phyloP scores from a whole-genome alignment of 140 eudicot species.

The Oenanthe javanica region DNA sequence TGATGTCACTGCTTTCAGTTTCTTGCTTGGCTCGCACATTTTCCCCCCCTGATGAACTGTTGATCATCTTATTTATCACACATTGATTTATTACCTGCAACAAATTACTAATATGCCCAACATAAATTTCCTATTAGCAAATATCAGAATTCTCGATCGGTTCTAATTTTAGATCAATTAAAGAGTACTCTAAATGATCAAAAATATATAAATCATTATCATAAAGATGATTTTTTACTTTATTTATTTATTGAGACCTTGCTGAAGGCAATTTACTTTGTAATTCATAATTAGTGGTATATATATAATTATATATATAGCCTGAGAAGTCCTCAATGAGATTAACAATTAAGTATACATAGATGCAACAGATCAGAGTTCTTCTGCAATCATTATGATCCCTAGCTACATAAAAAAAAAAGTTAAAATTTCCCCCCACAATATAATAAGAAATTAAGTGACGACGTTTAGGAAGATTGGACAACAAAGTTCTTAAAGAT shows the following conservation, averaged over 20 bases:
- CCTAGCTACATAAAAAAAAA: background rate
- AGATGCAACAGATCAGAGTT: background rate
- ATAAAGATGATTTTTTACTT: background rate
- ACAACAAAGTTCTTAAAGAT: background rate
- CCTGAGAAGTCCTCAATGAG: background rate
- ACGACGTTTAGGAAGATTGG: background rate
- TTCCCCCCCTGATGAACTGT: conserved; percentile 43
- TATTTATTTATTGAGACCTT: background rate
- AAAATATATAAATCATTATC: background rate
- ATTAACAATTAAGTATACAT: background rate
- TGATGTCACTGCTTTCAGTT: conserved; percentile 26
- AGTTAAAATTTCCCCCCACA: too few species aligned
- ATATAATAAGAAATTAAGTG: background rate
- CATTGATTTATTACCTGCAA: conserved; percentile 38
- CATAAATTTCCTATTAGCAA: conserved; percentile 9
- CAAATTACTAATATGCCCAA: conserved; percentile 23
- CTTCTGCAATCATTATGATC: background rate
- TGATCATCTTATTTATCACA: conserved; percentile 48
- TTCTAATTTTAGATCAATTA: background rate
- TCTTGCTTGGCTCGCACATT: conserved; percentile 53
- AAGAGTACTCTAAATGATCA: background rate
- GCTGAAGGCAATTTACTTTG: background rate
- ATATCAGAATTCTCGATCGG: background rate
- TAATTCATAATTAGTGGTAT: background rate
- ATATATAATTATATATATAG: background rate